Evolutionary conservation across 148 eudicot species (phyloP), one percentile per base, ranked within the genome.

Genomic region (Amaranthus hypochondriacus): DNA sequence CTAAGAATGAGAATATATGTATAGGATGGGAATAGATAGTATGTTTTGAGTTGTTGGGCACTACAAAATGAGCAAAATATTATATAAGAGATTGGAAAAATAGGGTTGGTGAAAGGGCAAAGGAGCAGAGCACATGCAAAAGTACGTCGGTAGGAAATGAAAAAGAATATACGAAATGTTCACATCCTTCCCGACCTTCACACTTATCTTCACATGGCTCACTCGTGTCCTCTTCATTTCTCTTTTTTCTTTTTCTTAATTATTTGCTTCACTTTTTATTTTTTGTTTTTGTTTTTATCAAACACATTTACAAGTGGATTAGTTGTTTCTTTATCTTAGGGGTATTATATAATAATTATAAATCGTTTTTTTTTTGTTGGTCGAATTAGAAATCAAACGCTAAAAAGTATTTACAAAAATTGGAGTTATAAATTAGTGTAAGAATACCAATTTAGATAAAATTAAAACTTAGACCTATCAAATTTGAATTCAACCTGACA

Each of bases 111-210:
- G 67, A 42, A 21, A n/a, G 68, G 66, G 51, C 14, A 59, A 71
- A 66, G 46, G 58, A 77, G 71, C 68, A 72, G n/a, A 52, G 71
- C 75, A 78, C 81, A 72, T 78, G 80, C 54, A 66, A 12, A 42
- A 11, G 11, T 48, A 62, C 66, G 57, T 57, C 60, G 39, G 10
- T 14, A 50, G 59, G 2, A 9, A 54, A 48, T 10, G 48, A n/a
- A 43, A 39, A 13, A 9, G 1, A 70, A 73, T 64, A n/a, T 62
- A 5, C 55, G 70, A 75, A 52, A 46, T 63, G 75, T 63, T 42
- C 52, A 66, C 76, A 78, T 78, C 71, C 47, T 77, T 11, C 51
- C 79, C 69, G 58, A 62, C 74, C 79, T 54, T 76, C 79, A 3
- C 71, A 13, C 62, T 56, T 78, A 62, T 78, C 57, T 49, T 10